phyloP scores from a whole-genome alignment of 2,329 filamentous ascomycete species.

The Diaporthe capsici region DNA sequence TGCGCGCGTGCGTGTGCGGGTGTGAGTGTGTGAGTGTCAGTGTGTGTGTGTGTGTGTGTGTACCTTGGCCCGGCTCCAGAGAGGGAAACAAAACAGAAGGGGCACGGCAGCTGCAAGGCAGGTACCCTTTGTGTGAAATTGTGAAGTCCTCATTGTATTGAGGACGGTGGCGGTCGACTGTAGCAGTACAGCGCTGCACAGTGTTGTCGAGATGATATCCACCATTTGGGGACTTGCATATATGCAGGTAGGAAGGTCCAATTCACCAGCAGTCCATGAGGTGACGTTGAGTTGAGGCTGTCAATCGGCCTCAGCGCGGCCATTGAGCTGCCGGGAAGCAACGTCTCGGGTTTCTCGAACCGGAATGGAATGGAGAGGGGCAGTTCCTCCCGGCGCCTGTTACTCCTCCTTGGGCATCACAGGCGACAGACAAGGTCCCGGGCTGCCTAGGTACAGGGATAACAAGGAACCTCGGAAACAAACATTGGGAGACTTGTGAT shows the following conservation, averaged over 20 bases:
- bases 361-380: not conserved
- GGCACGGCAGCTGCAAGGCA: constrained; percentile 31
- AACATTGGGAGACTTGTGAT: constrained; percentile 3
- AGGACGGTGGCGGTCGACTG: not conserved
- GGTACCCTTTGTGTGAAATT: constrained; percentile 1
- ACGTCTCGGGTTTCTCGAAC: constrained; percentile 17
- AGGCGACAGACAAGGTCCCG: constrained; percentile 8
- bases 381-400: not conserved
- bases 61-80: constrained; percentile 15
- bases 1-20: not conserved
- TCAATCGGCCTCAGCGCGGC: constrained; percentile 7
- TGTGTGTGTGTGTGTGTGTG: not conserved
- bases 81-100: constrained; percentile 22
- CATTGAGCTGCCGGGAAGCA: constrained; percentile 18
- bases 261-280: constrained; percentile 17
- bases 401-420: constrained; percentile 5
- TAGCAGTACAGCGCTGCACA: constrained; percentile 30
- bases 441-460: not conserved
- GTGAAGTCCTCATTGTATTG: constrained; percentile 16
- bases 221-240: constrained; percentile 35
- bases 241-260: constrained; percentile 27
- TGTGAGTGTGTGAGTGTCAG: not conserved
- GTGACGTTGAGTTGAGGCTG: constrained; percentile 29
- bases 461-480: constrained; percentile 11
- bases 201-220: constrained; percentile 33